Evolutionary conservation across 2,329 filamentous ascomycete species (phyloP), one percentile per base, ranked within the genome.

Genomic region (Colletotrichum melonis): DNA sequence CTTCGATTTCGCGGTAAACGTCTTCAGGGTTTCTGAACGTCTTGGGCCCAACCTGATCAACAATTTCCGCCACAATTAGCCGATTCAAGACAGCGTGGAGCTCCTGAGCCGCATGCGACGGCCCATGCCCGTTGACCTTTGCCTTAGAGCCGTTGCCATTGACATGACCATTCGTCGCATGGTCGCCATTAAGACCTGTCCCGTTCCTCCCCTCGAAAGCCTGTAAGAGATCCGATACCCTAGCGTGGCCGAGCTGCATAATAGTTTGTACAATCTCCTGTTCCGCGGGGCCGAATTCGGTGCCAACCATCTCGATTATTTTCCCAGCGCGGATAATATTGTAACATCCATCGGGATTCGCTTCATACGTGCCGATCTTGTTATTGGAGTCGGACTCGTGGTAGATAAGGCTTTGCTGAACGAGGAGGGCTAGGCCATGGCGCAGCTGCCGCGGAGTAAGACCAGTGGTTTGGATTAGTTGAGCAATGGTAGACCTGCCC

Each of bases 361-460:
- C 93, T 81, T 98, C 94, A 84, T 98, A 99, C 80, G 91, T 91
- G 28, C 93, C 93, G 63, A 88, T 81, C 58, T 88, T 88, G 56
- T 90, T 88, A 69, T 92, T 89, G 69, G 87, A 80, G 73, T 92
- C 88, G 76, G 91, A 90, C 76, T 91, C 89, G 82, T 95, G 93
- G 81, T 92, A 94, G 75, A 97, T 87, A 62, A 98, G 90, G 79
- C 95, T 95, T 80, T 98, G 94, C 81, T 98, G 96, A 55, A 97
- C 90, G 75, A 98, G 91, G 38, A 97, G 92, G 66, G 92, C 92
- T 64, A 99, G 88, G 24, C 93, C 95, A 83, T 95, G 92, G 78
- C 92, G 93, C 76, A 98, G 86, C 80, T 97, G 92, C 66, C 91
- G 90, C n/a, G 89, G 87, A 67, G 89, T 90, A 63, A 98, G 89